Base-by-base conservation (phyloP, 1,284 basidiomycete genomes). In the Heliocybe sulcata region DNA sequence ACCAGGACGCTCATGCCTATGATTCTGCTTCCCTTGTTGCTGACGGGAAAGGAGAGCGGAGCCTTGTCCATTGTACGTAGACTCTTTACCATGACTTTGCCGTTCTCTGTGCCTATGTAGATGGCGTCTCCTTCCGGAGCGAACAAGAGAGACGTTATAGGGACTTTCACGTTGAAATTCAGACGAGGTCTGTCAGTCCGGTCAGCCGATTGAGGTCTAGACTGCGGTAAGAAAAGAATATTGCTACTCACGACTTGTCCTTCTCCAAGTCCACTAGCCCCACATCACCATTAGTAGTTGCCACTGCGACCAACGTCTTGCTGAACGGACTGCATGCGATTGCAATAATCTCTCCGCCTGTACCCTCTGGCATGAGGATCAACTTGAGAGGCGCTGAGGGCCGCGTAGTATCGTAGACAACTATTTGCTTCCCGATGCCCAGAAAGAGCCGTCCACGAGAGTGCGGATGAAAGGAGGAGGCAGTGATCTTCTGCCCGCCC, bases 291-390 rank as follows among this genome's bases (percentile, higher is more conserved):
- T 68, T 71, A n/a, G 75, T 70, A 48, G 76, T 82, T 1, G 76
- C 79, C 35, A 77, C 75, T 9, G 82, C 82, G 14, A 85, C 72
- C 42, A 89, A 69, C 1, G 81, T 83, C 67, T 83, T 87, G 67
- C 85, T 88, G 66, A 86, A 89, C 3, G 86, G 84, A 57, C 86
- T 88, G 60, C 78, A 81, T 6, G 81, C 70, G 16, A 88, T 68
- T 4, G 74, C 75, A 2, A 76, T 66, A 14, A 87, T 73, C 16
- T 76, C 65, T 8, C 77, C 77, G 20, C 0, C 42, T 61, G 12
- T 64, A n/a, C 71, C 66, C 33, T 80, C 79, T 35, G 71, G 72
- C 48, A 87, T 61, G 1, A 72, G 56, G 35, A 88, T 67, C 0
- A 67, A 69, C 63, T 82, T 86, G 31, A 73, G 55, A 11, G 85